These are phyloP conservation scores for Leptodontidium sp. DNA, from an alignment of 2,329 filamentous ascomycete genomes.

Conservation along the genomic window DNA sequence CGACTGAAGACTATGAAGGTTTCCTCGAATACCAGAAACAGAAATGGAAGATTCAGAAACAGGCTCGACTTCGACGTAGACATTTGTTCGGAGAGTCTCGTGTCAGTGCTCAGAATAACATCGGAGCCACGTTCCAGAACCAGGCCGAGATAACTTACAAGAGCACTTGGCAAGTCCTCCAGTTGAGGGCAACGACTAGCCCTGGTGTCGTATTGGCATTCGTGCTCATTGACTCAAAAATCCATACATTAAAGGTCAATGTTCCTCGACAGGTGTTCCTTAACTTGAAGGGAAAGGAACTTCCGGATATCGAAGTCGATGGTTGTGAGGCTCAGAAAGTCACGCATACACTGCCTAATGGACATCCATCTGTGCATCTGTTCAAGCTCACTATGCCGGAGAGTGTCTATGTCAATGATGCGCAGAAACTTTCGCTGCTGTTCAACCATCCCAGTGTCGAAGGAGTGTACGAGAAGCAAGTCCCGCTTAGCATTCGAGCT, in stretches of 20 bases:
- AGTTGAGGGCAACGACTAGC: constrained; percentile 81
- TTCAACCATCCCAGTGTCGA: constrained; percentile 96
- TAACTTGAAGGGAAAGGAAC: constrained; percentile 85
- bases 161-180: constrained; percentile 93
- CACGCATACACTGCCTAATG: constrained; percentile 91
- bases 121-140: constrained; percentile 81
- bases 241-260: constrained; percentile 87
- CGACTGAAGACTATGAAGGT: constrained; percentile 84
- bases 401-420: constrained; percentile 84
- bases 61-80: constrained; percentile 82
- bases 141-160: constrained; percentile 91
- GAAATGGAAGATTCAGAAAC: constrained; percentile 98
- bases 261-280: constrained; percentile 91
- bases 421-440: constrained; percentile 80
- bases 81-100: constrained; percentile 92
- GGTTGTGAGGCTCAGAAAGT: constrained; percentile 93
- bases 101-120: constrained; percentile 68
- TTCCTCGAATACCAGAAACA: constrained; percentile 96
- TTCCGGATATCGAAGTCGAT: constrained; percentile 87
- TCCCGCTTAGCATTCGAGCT: constrained; percentile 86
- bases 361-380: constrained; percentile 90
- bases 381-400: constrained; percentile 94
- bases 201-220: constrained; percentile 89
- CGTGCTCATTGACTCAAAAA: constrained; percentile 91
- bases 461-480: constrained; percentile 94